Base-by-base conservation (phyloP, 352 stramenopile genomes). In the Pythium inflatum region DNA sequence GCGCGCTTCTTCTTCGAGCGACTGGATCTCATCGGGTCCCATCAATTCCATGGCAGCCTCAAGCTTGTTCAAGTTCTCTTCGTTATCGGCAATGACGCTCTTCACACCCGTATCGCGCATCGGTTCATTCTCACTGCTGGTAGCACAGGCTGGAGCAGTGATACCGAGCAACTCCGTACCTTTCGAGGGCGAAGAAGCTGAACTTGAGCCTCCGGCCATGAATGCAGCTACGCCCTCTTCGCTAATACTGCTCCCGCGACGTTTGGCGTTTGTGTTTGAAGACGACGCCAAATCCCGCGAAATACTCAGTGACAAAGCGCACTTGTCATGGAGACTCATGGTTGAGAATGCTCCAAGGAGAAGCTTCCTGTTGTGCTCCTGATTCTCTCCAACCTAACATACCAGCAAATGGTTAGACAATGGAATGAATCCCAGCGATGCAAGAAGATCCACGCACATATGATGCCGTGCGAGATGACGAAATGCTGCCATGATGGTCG, bases 311-410 rank as follows among this genome's bases (percentile, higher is more conserved):
- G 88, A 93, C 18, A 95, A 67, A 0, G 88, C 88, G 31, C 88
- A 95, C 63, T 95, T 95, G 71, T 95, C 88, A 41, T 94, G 88
- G 46, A 95, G 76, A 76, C 88, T 95, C 88, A 95, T 94, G 0
- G 85, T 93, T 11, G 88, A 95, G 67, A 95, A 95, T 4, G 88
- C 88, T 2, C 87, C 87, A 34, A 95, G 77, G 3, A 95, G 51
- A 20, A 95, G 70, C 60, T 95, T 94, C 12, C 88, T 82, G 62
- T 95, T 95, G 70, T 94, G 82, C 38, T 93, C 78, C 50, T 94
- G 80, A 60, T 90, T 94, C 30, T 90, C 81, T 67, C 81, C 85
- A 6, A 79, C 72, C 82, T 30, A 66, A 40, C 3, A 68, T 5
- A 58, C 9, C 38, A 27, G 45, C 31, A 62, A 49, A 64, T 41